Conservation (phyloP, 2,329 filamentous ascomycete species). For the Cercospora janseana region DNA sequence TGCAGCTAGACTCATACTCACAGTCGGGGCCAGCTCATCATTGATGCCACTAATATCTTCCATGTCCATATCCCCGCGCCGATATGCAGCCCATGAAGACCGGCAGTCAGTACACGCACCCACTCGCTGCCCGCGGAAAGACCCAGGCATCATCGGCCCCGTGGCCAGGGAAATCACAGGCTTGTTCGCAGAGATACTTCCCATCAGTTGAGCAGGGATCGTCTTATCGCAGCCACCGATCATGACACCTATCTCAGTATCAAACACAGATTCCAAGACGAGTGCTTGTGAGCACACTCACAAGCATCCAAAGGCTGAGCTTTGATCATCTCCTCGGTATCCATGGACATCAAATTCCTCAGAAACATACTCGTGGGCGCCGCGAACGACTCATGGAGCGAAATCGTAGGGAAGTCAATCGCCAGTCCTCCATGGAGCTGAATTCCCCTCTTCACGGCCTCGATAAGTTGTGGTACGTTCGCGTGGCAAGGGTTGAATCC, state of each 20-base stretch:
- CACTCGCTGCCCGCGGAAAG: constrained; percentile 61
- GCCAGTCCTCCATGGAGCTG: constrained; percentile 66
- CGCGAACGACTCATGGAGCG: constrained; percentile 67
- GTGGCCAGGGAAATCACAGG: constrained; percentile 67
- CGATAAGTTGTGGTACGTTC: constrained; percentile 68
- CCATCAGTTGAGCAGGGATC: constrained; percentile 71
- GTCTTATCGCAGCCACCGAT: constrained; percentile 70
- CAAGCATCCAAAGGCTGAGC: constrained; percentile 69
- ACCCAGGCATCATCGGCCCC: constrained; percentile 73
- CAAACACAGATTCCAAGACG: neutral
- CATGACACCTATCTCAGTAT: constrained; percentile 19
- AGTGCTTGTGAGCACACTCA: neutral
- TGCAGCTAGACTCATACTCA: constrained; percentile 37
- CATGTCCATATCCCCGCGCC: constrained; percentile 65
- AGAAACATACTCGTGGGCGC: constrained; percentile 73
- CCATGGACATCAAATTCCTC: constrained; percentile 74
- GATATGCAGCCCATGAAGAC: constrained; percentile 69
- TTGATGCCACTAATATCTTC: constrained; percentile 70
- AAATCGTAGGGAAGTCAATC: constrained; percentile 72
- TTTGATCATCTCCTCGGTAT: constrained; percentile 74
- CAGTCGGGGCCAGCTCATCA: constrained; percentile 69
- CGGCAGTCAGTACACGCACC: constrained; percentile 74
- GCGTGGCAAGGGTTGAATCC: constrained; percentile 73
- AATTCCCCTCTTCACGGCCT: constrained; percentile 67
- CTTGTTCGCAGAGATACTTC: constrained; percentile 71